phyloP scores from a whole-genome alignment of 2,329 filamentous ascomycete genomes.

The Trichoderma polysporum region DNA sequence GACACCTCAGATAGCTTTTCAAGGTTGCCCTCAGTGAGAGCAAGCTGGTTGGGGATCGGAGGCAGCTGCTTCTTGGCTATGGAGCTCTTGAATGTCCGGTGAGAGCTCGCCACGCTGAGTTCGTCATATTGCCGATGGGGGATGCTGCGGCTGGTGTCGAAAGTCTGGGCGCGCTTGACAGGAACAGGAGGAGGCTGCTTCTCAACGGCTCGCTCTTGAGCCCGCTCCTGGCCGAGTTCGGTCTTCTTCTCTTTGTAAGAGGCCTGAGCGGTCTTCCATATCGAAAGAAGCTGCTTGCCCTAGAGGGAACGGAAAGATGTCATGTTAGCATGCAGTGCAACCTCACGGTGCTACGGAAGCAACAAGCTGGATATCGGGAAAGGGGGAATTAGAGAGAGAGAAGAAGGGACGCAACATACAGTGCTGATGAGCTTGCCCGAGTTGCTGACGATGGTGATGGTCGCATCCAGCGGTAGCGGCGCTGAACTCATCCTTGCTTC shows the following conservation, averaged over 20 bases:
- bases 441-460: conserved; percentile 85
- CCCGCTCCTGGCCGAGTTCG: conserved; percentile 66
- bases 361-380: neutral
- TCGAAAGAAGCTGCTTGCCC: conserved; percentile 85
- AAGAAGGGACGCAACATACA: conserved; percentile 51
- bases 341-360: conserved; percentile 17
- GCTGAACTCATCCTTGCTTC: neutral
- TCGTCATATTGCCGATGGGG: conserved; percentile 30
- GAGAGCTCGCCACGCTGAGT: conserved; percentile 42
- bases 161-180: conserved; percentile 19
- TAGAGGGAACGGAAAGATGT: conserved; percentile 36
- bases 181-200: neutral
- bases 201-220: conserved; percentile 53
- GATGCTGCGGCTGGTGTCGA: conserved; percentile 34
- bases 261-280: conserved; percentile 89
- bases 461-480: conserved; percentile 57
- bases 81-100: conserved; percentile 42
- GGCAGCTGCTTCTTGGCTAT: conserved; percentile 31
- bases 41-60: conserved; percentile 32
- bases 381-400: neutral
- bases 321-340: conserved; percentile 8
- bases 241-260: conserved; percentile 88
- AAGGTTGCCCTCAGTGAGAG: conserved; percentile 54
- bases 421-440: conserved; percentile 90
- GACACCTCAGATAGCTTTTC: conserved; percentile 55